Base-by-base conservation (phyloP, 495 filamentous ascomycete genomes). In the Hypoxylon trugodes region DNA sequence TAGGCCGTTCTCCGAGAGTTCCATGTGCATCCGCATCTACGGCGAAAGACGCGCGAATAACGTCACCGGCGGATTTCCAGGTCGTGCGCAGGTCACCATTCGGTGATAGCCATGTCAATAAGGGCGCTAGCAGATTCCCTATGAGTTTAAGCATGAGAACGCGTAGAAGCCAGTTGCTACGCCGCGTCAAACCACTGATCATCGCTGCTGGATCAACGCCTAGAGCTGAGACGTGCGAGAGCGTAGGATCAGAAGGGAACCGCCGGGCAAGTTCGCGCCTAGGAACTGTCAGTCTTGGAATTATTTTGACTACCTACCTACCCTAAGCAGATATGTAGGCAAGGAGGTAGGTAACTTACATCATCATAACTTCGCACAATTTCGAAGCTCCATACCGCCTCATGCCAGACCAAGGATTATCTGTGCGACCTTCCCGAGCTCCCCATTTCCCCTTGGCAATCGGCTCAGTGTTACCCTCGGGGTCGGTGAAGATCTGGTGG, bases 31-130 rank as follows among this genome's bases (percentile, higher is more conserved):
- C 74, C n/a, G n/a, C n/a, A n/a, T n/a, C n/a, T n/a, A n/a, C n/a
- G n/a, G n/a, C n/a, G 33, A 79, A 76, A 16, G 55, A 52, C 0
- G 73, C 80, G 13, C 65, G 65, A 40, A 79, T 26, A 26, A 79
- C 68, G 37, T 81, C 79, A 6, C 59, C 69, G 8, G 76, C 79
- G 21, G 78, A 80, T 64, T 77, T 78, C 58, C 73, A 75, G 21
- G 75, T 65, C 24, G 80, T 72, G n/a, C 79, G 71, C 30, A 79
- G 32, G 12, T 58, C 12, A 26, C 73, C 72, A 37, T 68, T 69
- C 15, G 74, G 66, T 36, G 22, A 57, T 0, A 75, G 26, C 43
- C 52, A 66, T n/a, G 64, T 59, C 21, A 46, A 4, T 5, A 74
- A 1, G 2, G 63, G 55, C 21, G 64, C 50, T 2, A 71, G 6